A percentile compares a stretch with the other conserved stretches of the same genome.
Conservation (phyloP, 495 filamentous ascomycete species). For the Emericellopsis terricola region DNA sequence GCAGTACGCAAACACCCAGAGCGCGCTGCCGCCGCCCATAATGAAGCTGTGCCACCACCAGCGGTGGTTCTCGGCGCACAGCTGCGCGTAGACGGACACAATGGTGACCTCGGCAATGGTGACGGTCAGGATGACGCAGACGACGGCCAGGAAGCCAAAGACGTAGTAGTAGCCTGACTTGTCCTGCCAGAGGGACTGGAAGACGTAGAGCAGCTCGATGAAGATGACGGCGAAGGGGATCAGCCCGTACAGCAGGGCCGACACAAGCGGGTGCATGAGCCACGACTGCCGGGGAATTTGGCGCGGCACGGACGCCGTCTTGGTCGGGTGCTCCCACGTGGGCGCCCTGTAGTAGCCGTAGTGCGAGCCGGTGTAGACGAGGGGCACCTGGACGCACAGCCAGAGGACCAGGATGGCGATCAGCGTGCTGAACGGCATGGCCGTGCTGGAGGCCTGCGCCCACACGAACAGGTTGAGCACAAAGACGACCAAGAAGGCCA, state of each 20-base stretch:
- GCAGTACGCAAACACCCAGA: slow-evolving; percentile 81
- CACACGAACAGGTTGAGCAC: slow-evolving; percentile 86
- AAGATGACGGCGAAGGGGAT: slow-evolving; percentile 88
- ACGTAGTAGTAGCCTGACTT: slow-evolving; percentile 93
- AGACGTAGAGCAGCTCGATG: slow-evolving; percentile 84
- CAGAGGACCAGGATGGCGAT: slow-evolving; percentile 62
- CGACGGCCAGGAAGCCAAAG: slow-evolving; percentile 74
- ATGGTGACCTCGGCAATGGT: slow-evolving; percentile 81
- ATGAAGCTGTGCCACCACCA: slow-evolving; percentile 96
- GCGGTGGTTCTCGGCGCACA: slow-evolving; percentile 81
- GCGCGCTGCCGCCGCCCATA: slow-evolving; percentile 56
- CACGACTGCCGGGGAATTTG: slow-evolving; percentile 67
- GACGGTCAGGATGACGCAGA: slow-evolving; percentile 54
- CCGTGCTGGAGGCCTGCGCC: slow-evolving; percentile 81
- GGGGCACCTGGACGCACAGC: slow-evolving; percentile 77
- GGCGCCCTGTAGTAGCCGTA: slow-evolving; percentile 47
- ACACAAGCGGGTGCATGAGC: slow-evolving; percentile 48
- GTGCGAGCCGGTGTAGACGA: slow-evolving; percentile 78
- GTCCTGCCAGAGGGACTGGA: slow-evolving; percentile 81
- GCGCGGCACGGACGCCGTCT: slow-evolving; percentile 54
- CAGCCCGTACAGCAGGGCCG: slow-evolving; percentile 58
- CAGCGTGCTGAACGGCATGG: slow-evolving; percentile 75
- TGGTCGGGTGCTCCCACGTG: slow-evolving; percentile 78
- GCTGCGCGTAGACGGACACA: slow-evolving; percentile 70
- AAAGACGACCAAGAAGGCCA: slow-evolving; percentile 64